A percentile compares a stretch with the other conserved stretches of the same genome.
Evolutionary conservation across 495 filamentous ascomycete species (phyloP).

Genomic region (Cudoniella acicularis): DNA sequence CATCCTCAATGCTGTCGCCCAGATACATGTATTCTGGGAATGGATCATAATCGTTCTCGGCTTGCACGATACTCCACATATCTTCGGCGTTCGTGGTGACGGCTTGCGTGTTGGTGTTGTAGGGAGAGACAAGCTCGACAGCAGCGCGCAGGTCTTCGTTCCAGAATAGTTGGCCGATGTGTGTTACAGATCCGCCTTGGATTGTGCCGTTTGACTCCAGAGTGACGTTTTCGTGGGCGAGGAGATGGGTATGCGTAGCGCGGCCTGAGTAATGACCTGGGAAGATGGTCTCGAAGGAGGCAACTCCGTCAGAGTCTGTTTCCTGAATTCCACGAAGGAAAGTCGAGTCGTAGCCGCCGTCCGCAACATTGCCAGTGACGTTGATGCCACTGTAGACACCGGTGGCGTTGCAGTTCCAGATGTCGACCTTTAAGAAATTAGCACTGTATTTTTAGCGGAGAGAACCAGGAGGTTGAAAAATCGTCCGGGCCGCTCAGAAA

Average conservation of each 20-base stretch:
- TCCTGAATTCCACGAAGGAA: conserved; percentile 47
- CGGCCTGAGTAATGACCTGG: conserved; percentile 56
- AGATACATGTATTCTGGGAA: conserved; percentile 52
- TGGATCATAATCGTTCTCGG: conserved; percentile 50
- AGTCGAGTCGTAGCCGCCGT: conserved; percentile 39
- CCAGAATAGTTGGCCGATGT: conserved; percentile 62
- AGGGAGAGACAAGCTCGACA: conserved; percentile 46
- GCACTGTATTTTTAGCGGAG: too few relatives aligned
- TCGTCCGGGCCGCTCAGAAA: too few relatives aligned
- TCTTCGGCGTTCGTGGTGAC: conserved; percentile 50
- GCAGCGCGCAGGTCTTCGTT: conserved; percentile 46
- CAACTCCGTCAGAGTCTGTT: conserved; percentile 51
- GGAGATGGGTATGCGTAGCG: conserved; percentile 51
- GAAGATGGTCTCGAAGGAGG: conserved; percentile 51
- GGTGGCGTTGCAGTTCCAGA: conserved; percentile 53
- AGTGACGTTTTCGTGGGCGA: conserved; percentile 42
- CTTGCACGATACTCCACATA: conserved; percentile 40
- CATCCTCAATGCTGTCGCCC: conserved; percentile 45
- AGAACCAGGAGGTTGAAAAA: too few relatives aligned
- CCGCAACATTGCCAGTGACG: conserved; percentile 11
- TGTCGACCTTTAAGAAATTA: too few relatives aligned
- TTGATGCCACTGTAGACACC: conserved; percentile 44
- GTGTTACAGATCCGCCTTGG: conserved; percentile 42
- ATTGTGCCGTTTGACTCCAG: conserved; percentile 44
- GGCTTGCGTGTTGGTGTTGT: conserved; percentile 48